Percentiles rank a stretch among this genome's conserved stretches.
phyloP scores from a whole-genome alignment of 2,329 filamentous ascomycete species.

The Ascochyta viciae-villosae region DNA sequence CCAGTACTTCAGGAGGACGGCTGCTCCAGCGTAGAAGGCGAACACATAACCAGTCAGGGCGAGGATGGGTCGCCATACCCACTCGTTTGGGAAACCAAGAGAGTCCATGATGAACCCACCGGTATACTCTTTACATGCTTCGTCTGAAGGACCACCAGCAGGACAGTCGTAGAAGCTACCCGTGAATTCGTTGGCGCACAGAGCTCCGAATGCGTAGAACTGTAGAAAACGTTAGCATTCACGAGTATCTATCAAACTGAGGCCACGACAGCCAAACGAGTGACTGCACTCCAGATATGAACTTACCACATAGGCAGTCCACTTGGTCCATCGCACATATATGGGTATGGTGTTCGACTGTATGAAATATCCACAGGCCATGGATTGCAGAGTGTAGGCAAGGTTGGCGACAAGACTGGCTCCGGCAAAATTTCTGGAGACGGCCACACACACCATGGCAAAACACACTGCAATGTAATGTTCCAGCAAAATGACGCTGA shows the following conservation, averaged over 20 bases:
- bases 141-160: constrained; percentile 66
- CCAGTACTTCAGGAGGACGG: constrained; percentile 67
- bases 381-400: constrained; percentile 74
- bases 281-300: too few relatives aligned
- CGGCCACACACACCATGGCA: constrained; percentile 70
- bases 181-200: constrained; percentile 75
- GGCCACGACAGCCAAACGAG: neutral
- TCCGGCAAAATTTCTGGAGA: constrained; percentile 71
- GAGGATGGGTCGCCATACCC: constrained; percentile 72
- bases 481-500: constrained; percentile 70
- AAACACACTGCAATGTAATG: constrained; percentile 78
- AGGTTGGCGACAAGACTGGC: constrained; percentile 77
- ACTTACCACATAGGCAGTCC: constrained; percentile 63
- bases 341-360: constrained; percentile 75
- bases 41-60: constrained; percentile 67
- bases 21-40: constrained; percentile 68
- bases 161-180: constrained; percentile 78
- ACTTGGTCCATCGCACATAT: constrained; percentile 81
- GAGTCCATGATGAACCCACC: constrained; percentile 73
- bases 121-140: constrained; percentile 71
- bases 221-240: constrained; percentile 29
- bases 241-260: neutral
- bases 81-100: constrained; percentile 71
- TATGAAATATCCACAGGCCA: constrained; percentile 79
- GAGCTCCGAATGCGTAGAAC: constrained; percentile 75